phyloP scores from a whole-genome alignment of 495 filamentous ascomycete genomes.

The Xylaria sp. region DNA sequence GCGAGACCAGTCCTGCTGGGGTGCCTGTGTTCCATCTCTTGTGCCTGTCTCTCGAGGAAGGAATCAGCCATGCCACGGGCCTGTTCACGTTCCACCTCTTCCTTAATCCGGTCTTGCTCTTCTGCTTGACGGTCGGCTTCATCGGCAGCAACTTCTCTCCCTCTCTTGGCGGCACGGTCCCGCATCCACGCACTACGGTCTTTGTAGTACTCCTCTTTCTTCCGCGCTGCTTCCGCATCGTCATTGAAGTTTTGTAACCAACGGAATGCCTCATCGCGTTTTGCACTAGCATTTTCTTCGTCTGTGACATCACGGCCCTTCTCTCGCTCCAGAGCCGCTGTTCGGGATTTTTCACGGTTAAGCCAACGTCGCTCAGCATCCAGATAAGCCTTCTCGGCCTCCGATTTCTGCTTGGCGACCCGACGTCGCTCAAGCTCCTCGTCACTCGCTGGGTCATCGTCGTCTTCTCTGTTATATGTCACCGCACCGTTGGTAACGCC shows the following conservation, averaged over 20 bases:
- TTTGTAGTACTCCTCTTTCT: constrained; percentile 81
- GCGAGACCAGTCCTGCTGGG: constrained; percentile 45
- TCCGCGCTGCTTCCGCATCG: constrained; percentile 75
- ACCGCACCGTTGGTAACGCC: constrained; percentile 65
- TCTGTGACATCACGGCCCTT: constrained; percentile 79
- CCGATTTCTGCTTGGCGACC: constrained; percentile 70
- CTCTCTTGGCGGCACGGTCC: constrained; percentile 75
- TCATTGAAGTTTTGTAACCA: constrained; percentile 86
- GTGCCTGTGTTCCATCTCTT: constrained; percentile 76
- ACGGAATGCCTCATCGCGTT: constrained; percentile 67
- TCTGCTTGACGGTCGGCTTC: constrained; percentile 82
- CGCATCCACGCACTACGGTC: constrained; percentile 86
- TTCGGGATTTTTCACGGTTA: constrained; percentile 83
- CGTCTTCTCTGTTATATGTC: constrained; percentile 73
- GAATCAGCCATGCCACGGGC: constrained; percentile 88
- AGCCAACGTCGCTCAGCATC: constrained; percentile 91
- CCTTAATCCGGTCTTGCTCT: constrained; percentile 71
- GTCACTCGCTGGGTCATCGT: constrained; percentile 88
- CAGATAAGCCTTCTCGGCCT: constrained; percentile 80
- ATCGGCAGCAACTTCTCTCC: constrained; percentile 75
- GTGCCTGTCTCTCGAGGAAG: constrained; percentile 88
- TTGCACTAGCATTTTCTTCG: constrained; percentile 65
- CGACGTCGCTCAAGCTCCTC: constrained; percentile 81
- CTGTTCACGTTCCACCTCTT: constrained; percentile 75
- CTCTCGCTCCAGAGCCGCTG: constrained; percentile 84